Evolutionary conservation across 176 grass and related monocot species (phyloP).

Genomic region (Oryza officinalis): DNA sequence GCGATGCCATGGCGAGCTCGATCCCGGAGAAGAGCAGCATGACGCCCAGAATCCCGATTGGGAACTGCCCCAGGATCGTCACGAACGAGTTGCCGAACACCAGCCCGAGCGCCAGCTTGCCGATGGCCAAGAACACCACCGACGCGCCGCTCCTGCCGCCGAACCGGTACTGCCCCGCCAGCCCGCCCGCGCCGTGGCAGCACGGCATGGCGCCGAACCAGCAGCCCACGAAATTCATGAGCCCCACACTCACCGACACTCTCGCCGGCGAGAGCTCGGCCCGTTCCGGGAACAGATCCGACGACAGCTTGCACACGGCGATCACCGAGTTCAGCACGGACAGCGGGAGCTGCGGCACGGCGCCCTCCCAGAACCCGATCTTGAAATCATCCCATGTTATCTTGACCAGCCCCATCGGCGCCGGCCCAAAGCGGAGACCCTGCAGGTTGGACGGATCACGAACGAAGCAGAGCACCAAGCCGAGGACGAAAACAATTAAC

Average conservation of each 20-base stretch:
- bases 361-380: slow-evolving; percentile 66
- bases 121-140: slow-evolving; percentile 71
- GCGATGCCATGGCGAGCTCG: slow-evolving; percentile 93
- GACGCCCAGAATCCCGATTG: slow-evolving; percentile 83
- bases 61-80: slow-evolving; percentile 65
- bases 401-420: slow-evolving; percentile 50
- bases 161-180: slow-evolving; percentile 88
- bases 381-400: slow-evolving; percentile 83
- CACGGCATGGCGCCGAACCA: slow-evolving; percentile 98
- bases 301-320: slow-evolving; percentile 93
- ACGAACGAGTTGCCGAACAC: slow-evolving; percentile 84
- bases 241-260: slow-evolving; percentile 79
- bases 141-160: slow-evolving; percentile 86
- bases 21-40: slow-evolving; percentile 86
- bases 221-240: slow-evolving; percentile 88
- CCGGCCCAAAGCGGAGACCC: slow-evolving; percentile 65
- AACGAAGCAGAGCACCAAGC: slow-evolving; percentile 72
- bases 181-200: slow-evolving; percentile 80
- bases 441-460: slow-evolving; percentile 67
- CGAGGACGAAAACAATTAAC: slow-evolving; percentile 69
- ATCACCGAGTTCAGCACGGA: slow-evolving; percentile 90
- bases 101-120: slow-evolving; percentile 67
- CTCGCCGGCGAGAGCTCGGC: slow-evolving; percentile 61
- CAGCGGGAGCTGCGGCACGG: slow-evolving; percentile 82
- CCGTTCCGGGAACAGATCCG: slow-evolving; percentile 75